A percentile compares a stretch with the other conserved stretches of the same genome.
Conservation (phyloP, 306 rosid species). For the Trifolium repens region DNA sequence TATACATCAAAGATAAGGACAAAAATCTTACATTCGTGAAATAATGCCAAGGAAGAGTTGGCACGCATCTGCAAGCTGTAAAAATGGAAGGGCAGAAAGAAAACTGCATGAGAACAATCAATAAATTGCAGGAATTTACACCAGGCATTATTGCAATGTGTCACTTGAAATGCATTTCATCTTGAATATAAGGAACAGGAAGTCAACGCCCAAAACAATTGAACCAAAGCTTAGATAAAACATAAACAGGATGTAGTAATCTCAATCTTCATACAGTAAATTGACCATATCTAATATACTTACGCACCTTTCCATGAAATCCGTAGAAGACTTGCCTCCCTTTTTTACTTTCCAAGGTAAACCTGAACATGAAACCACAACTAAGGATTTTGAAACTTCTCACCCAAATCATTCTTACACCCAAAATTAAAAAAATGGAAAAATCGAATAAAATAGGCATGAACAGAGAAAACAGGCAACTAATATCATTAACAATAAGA, state of each 20-base stretch:
- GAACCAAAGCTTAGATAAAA: neutral
- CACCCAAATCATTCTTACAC: constrained; percentile 2
- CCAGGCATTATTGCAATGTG: constrained; percentile 6
- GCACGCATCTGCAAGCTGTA: constrained; percentile 26
- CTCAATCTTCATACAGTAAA: constrained; percentile 19
- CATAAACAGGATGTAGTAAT: neutral
- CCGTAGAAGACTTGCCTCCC: constrained; percentile 36
- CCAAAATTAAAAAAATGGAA: neutral
- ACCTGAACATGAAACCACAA: constrained; percentile 43
- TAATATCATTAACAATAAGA: neutral
- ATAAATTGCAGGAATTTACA: neutral
- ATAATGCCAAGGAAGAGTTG: constrained; percentile 16
- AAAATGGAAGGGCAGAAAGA: constrained; percentile 28
- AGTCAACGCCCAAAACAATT: neutral
- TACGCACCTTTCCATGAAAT: constrained; percentile 24
- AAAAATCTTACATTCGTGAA: constrained; percentile 23
- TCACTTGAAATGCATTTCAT: constrained; percentile 35
- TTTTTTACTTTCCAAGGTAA: constrained; percentile 34
- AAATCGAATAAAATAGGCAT: constrained; percentile 11
- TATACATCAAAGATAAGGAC: neutral
- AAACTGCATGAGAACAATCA: constrained; percentile 18
- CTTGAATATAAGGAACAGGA: constrained; percentile 9
- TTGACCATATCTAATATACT: constrained; percentile 20
- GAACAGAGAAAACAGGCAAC: constrained; percentile 18
- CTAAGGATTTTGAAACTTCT: neutral